Evolutionary conservation across 768 basidiomycete species (phyloP).

Genomic region (Daedalea quercina): DNA sequence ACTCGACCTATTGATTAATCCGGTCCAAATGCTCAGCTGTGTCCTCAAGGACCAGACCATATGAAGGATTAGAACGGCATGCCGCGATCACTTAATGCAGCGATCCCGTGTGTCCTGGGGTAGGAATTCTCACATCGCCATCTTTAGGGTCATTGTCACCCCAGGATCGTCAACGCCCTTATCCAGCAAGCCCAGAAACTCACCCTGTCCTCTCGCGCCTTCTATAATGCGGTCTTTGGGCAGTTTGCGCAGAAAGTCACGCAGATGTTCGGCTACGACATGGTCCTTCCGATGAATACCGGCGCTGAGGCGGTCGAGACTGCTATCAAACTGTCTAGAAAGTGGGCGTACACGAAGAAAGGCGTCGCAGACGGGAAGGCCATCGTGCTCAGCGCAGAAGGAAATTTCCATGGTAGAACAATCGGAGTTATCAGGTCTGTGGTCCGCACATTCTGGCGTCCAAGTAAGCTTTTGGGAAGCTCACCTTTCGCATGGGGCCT

Average conservation of each 20-base stretch:
- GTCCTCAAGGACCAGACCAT: no score
- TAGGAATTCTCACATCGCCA: not conserved
- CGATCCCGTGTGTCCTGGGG: no score
- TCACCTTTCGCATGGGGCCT: slow-evolving; percentile 4
- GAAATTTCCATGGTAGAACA: slow-evolving; percentile 96
- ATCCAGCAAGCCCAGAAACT: slow-evolving; percentile 81
- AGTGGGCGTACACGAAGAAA: slow-evolving; percentile 94
- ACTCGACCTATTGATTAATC: no score
- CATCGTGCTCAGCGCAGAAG: slow-evolving; percentile 76
- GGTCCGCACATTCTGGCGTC: slow-evolving; percentile 2
- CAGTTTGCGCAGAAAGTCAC: slow-evolving; percentile 84
- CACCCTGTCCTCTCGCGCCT: slow-evolving; percentile 92
- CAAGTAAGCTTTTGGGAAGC: slow-evolving; percentile 6
- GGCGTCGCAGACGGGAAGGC: slow-evolving; percentile 77
- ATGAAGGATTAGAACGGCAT: no score
- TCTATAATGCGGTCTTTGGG: slow-evolving; percentile 91
- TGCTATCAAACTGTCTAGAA: slow-evolving; percentile 89
- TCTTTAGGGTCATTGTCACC: slow-evolving; percentile 82
- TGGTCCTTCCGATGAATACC: slow-evolving; percentile 98
- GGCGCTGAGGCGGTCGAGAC: slow-evolving; percentile 99
- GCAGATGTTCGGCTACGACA: slow-evolving; percentile 83
- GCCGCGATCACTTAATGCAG: no score
- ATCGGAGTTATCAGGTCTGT: slow-evolving; percentile 73
- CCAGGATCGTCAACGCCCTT: slow-evolving; percentile 75
- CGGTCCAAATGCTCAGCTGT: no score